Base-by-base conservation (phyloP, 768 basidiomycete genomes). In the Dioszegia aurantiaca region DNA sequence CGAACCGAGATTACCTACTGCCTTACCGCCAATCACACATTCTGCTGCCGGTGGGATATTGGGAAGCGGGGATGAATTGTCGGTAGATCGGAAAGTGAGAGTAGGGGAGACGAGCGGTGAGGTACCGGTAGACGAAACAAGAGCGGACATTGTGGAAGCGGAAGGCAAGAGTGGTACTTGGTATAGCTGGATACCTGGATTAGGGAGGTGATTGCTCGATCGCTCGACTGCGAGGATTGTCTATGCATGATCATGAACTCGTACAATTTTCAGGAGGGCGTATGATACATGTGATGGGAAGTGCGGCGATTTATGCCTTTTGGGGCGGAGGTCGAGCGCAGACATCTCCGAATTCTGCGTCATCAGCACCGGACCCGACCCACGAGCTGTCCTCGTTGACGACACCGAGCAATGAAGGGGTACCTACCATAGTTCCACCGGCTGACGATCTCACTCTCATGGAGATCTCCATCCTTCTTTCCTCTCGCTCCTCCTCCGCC, bases 391-490 rank as follows among this genome's bases (percentile, higher is more conserved):
- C n/a, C n/a, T n/a, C n/a, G n/a, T n/a, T n/a, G 41, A 24, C 37
- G 21, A 19, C 24, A 0, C 16, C 6, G 12, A 1, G 28, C 39
- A 39, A 24, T 31, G 36, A 16, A 39, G 16, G 36, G 3, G 37
- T 19, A 58, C 64, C 36, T 40, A 67, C 65, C 65, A 6, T 33
- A 17, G 37, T 67, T 63, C 65, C 65, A 67, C 45, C 65, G 37
- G 21, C 45, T 62, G 17, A 67, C 65, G 27, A 67, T 64, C 11
- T 67, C 65, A 40, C 37, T 47, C 31, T 67, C 65, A 39, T 55
- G 57, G 45, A 67, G 43, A 26, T 67, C 62, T 11, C 41, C 55
- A 30, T 67, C 60, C 45, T 46, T 48, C 55, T 36, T 61, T 19
- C 12, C 2, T 14, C 40, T 42, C 19, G 31, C 45, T 24, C 36